Percentiles rank a stretch among this genome's conserved stretches.
phyloP scores from a whole-genome alignment of 208 protist species.

The Trypanosoma cruzi region DNA sequence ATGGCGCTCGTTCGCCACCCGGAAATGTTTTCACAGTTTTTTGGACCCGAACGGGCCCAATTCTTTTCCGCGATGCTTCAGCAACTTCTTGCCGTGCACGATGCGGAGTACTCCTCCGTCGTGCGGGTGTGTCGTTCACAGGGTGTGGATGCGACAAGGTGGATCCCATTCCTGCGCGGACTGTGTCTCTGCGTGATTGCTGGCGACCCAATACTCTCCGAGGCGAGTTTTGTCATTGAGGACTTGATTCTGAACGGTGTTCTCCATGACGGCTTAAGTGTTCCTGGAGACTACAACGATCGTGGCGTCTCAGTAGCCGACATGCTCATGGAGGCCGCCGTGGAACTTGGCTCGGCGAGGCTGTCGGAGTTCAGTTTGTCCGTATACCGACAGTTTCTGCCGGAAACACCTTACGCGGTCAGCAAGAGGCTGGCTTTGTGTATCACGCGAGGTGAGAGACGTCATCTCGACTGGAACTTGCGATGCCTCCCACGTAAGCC shows the following conservation, averaged over 20 bases:
- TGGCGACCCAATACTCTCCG: slow-evolving; percentile 7
- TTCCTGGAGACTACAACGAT: slow-evolving; percentile 25
- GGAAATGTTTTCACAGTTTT: slow-evolving; percentile 22
- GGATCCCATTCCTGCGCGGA: slow-evolving; percentile 25
- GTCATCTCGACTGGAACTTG: slow-evolving; percentile 23
- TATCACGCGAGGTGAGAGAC: slow-evolving; percentile 16
- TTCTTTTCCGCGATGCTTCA: slow-evolving; percentile 13
- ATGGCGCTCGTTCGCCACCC: slow-evolving; percentile 16
- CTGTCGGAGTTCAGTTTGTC: slow-evolving; percentile 13
- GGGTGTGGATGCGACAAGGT: slow-evolving; percentile 10
- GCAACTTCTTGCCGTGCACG: slow-evolving; percentile 19
- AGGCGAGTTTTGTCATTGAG: slow-evolving; percentile 19
- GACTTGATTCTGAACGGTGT: slow-evolving; percentile 6
- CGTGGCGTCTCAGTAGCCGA: slow-evolving; percentile 20
- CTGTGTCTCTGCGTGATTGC: slow-evolving; percentile 15
- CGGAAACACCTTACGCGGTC: slow-evolving; percentile 15
- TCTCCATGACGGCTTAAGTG: background rate
- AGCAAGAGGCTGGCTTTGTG: slow-evolving; percentile 23
- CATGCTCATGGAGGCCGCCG: slow-evolving; percentile 20
- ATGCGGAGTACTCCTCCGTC: slow-evolving; percentile 4
- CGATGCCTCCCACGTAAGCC: background rate
- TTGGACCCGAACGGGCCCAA: slow-evolving; percentile 11
- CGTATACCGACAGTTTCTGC: slow-evolving; percentile 25
- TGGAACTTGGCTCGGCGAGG: slow-evolving; percentile 19
- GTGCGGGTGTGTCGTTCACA: slow-evolving; percentile 3